phyloP scores from a whole-genome alignment of 1,284 basidiomycete species.

The Austropuccinia psidii region DNA sequence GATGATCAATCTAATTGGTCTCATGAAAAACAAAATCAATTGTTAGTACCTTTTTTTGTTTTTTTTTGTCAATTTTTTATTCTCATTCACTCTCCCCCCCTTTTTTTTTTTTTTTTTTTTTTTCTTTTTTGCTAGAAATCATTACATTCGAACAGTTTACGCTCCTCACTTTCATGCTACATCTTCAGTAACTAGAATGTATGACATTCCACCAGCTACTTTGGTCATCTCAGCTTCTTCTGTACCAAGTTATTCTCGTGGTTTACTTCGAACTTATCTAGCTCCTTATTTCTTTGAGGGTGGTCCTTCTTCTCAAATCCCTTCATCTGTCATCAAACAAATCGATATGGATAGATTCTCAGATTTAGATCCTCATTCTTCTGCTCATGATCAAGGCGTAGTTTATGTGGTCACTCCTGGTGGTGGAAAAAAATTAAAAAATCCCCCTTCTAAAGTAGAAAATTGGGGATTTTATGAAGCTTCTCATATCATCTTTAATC shows the following conservation, averaged over 20 bases:
- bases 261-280: constrained; percentile 40
- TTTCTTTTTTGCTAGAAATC: neutral
- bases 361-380: neutral
- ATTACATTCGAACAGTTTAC: constrained; percentile 40
- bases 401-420: constrained; percentile 40
- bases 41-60: constrained; percentile 37
- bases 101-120: neutral
- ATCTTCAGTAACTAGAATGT: constrained; percentile 26
- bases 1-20: constrained; percentile 41
- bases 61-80: neutral
- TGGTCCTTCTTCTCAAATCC: constrained; percentile 21
- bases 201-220: constrained; percentile 32
- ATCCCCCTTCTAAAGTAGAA: constrained; percentile 38
- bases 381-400: constrained; percentile 38
- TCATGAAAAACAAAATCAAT: constrained; percentile 38
- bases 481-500: constrained; percentile 18
- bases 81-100: neutral
- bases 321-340: constrained; percentile 19
- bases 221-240: constrained; percentile 41
- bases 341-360: constrained; percentile 37
- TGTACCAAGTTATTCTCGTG: constrained; percentile 42
- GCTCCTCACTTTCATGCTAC: constrained; percentile 39
- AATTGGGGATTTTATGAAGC: constrained; percentile 42
- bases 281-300: constrained; percentile 37
- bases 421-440: constrained; percentile 41